Evolutionary conservation across 495 filamentous ascomycete genomes (phyloP).

Genomic region (Usnea hakonensis): DNA sequence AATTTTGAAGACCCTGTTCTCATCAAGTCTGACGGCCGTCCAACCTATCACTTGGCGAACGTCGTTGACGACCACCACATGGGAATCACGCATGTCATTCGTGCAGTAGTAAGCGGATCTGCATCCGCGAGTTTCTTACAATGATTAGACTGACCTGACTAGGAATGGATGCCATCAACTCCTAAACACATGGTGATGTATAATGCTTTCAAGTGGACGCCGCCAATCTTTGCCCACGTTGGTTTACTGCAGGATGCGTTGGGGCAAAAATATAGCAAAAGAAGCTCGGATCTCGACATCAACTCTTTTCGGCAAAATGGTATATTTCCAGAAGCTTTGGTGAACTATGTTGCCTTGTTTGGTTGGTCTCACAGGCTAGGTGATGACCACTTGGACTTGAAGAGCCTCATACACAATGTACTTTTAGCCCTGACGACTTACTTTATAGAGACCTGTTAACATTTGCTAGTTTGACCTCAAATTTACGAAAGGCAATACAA

Average conservation of each 20-base stretch:
- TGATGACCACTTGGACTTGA: slow-evolving; percentile 61
- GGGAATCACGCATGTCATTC: slow-evolving; percentile 91
- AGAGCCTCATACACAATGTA: slow-evolving; percentile 56
- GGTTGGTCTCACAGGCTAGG: slow-evolving; percentile 71
- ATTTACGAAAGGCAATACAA: slow-evolving; percentile 85
- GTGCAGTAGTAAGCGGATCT: slow-evolving; percentile 60
- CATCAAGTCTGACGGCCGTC: slow-evolving; percentile 80
- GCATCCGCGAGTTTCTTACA: neutral
- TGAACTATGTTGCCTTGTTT: slow-evolving; percentile 77
- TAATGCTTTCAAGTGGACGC: slow-evolving; percentile 79
- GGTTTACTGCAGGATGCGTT: slow-evolving; percentile 70
- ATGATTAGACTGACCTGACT: slow-evolving; percentile 5
- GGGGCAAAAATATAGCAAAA: slow-evolving; percentile 84
- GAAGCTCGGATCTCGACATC: slow-evolving; percentile 52
- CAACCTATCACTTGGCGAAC: slow-evolving; percentile 95
- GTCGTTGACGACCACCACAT: slow-evolving; percentile 93
- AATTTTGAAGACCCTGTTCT: slow-evolving; percentile 72
- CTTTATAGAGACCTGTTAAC: neutral
- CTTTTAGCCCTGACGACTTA: neutral
- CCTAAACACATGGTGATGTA: slow-evolving; percentile 84
- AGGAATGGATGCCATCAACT: slow-evolving; percentile 89
- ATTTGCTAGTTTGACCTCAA: slow-evolving; percentile 56
- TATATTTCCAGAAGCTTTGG: slow-evolving; percentile 63
- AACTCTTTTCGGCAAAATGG: slow-evolving; percentile 63
- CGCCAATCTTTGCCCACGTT: slow-evolving; percentile 79